Evolutionary conservation across 2,329 filamentous ascomycete genomes (phyloP).

Genomic region (Epichloe coenophiala): DNA sequence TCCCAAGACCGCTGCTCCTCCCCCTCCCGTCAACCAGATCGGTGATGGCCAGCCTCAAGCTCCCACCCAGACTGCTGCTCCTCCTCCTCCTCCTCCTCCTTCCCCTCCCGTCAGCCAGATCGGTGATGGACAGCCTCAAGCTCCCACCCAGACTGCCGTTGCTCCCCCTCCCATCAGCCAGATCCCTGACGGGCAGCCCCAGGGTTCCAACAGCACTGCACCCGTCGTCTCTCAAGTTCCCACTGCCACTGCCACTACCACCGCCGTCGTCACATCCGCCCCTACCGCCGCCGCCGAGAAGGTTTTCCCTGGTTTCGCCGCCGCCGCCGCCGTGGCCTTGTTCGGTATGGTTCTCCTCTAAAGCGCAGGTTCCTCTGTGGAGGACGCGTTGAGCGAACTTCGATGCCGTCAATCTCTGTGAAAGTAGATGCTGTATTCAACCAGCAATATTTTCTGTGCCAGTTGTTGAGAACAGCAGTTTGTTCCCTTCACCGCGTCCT

Average conservation of each 20-base stretch:
- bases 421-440: not conserved
- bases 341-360: constrained; percentile 10
- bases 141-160: constrained; percentile 24
- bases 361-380: not conserved
- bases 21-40: constrained; percentile 24
- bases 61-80: constrained; percentile 26
- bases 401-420: not conserved
- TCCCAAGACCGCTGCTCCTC: constrained; percentile 3
- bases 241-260: not conserved
- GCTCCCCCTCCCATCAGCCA: constrained; percentile 15
- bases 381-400: not conserved
- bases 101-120: constrained; percentile 31
- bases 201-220: constrained; percentile 14
- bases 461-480: not conserved
- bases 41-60: constrained; percentile 35
- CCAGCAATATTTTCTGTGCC: not conserved
- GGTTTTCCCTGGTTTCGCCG: constrained; percentile 5
- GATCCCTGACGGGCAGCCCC: constrained; percentile 18
- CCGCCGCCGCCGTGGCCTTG: constrained; percentile 7
- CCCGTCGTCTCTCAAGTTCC: constrained; percentile 8
- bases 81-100: no score
- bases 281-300: constrained; percentile 5
- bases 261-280: not conserved
- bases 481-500: not conserved
- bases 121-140: constrained; percentile 33